Base-by-base conservation (phyloP, 2,329 filamentous ascomycete genomes). In the Nemania sp. region DNA sequence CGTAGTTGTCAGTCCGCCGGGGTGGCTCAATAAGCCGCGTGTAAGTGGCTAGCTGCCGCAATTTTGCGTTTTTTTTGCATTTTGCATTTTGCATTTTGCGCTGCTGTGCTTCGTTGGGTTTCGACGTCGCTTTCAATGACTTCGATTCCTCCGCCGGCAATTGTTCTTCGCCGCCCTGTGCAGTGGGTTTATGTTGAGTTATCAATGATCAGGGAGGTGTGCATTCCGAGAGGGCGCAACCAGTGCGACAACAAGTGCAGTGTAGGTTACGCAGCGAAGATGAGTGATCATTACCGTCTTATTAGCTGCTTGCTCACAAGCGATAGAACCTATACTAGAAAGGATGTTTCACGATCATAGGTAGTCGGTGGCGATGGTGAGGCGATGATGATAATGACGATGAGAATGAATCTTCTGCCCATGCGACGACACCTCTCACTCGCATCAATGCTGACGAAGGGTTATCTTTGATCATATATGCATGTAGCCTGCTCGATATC, bases 11-110 rank as follows among this genome's bases (percentile, higher is more conserved):
- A 52, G 34, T 50, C 25, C 46, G 43, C 29, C 43, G 46, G 40
- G 20, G 21, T 57, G 37, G 57, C 53, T 49, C 51, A 39, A 54
- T 60, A 34, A 52, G 47, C 48, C 53, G 32, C 45, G 54, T 45
- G 32, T 45, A 37, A 57, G 57, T 57, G 53, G 49, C 46, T 46
- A 51, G 17, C 48, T 34, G 50, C 57, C 40, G 54, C 53, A 46
- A 32, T 54, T n/a, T n/a, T n/a, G n/a, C n/a, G n/a, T n/a, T n/a
- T n/a, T n/a, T n/a, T n/a, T n/a, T n/a, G n/a, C n/a, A n/a, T n/a
- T n/a, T 57, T 53, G 54, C 43, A 49, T 29, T 34, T 40, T 54
- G 57, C 35, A 11, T n/a, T 39, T 13, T n/a, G 25, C 57, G 45
- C 45, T 45, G 39, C 37, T 50, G 57, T 60, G 46, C 45, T 45